Evolutionary conservation across 2,329 filamentous ascomycete species (phyloP).

Genomic region (Colletotrichum graminicola): DNA sequence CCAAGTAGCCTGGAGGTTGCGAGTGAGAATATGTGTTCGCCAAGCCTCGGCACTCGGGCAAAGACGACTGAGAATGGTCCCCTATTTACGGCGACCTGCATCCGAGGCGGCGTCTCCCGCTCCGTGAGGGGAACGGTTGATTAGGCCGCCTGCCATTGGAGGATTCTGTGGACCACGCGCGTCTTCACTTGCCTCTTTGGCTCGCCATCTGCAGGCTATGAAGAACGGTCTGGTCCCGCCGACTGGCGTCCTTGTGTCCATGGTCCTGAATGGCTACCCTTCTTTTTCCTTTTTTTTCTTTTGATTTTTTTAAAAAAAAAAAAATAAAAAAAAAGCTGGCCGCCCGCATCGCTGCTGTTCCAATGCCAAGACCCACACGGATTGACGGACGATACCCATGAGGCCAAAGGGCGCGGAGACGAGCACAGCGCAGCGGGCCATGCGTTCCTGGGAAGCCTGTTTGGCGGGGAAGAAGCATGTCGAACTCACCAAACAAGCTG

Average conservation of each 20-base stretch:
- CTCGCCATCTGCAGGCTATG: background rate
- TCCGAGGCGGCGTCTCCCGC: slow-evolving; percentile 5
- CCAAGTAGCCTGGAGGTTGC: background rate
- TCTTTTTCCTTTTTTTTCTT: background rate
- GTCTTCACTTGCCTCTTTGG: background rate
- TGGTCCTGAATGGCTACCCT: too few relatives aligned
- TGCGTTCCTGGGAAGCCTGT: too few relatives aligned
- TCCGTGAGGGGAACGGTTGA: background rate
- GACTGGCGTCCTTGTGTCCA: too few relatives aligned
- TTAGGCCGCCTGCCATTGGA: slow-evolving; percentile 28
- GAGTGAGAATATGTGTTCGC: background rate
- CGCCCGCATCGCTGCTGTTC: too few relatives aligned
- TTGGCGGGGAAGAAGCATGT: too few relatives aligned
- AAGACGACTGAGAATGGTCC: background rate
- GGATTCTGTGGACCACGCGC: slow-evolving; percentile 32
- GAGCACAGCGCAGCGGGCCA: too few relatives aligned
- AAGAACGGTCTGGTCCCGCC: background rate
- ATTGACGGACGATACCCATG: too few relatives aligned
- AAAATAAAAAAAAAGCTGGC: too few relatives aligned
- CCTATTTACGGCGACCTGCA: slow-evolving; percentile 23
- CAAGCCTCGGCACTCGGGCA: slow-evolving; percentile 22
- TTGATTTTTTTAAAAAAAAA: too few relatives aligned
- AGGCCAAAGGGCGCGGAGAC: too few relatives aligned
- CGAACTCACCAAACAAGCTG: too few relatives aligned
- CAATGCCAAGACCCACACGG: too few relatives aligned